phyloP scores from a whole-genome alignment of 2,329 filamentous ascomycete species.

The Clarireedia paspali region DNA sequence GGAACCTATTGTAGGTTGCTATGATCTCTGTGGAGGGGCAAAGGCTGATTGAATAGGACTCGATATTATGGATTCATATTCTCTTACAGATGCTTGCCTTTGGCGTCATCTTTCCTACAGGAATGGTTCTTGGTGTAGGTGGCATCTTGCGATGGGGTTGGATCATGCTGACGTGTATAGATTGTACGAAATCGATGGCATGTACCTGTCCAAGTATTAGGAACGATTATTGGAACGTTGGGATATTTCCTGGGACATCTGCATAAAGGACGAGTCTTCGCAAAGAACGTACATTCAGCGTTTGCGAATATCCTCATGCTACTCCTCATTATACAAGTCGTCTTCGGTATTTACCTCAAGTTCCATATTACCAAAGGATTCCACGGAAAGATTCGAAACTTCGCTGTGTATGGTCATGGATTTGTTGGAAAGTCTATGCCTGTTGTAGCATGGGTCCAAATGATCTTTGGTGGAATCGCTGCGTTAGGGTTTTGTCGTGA shows the following conservation, averaged over 20 bases:
- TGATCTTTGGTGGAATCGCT: constrained; percentile 93
- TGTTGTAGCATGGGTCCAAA: constrained; percentile 81
- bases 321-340: constrained; percentile 67
- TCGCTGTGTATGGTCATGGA: constrained; percentile 67
- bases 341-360: constrained; percentile 78
- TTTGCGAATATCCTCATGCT: constrained; percentile 80
- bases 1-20: constrained; percentile 59
- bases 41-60: constrained; percentile 50
- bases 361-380: constrained; percentile 82
- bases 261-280: constrained; percentile 84
- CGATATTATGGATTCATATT: constrained; percentile 89
- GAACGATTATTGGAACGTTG: constrained; percentile 66
- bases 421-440: constrained; percentile 84
- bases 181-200: constrained; percentile 90
- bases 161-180: constrained; percentile 35
- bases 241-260: constrained; percentile 89
- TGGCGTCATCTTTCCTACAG: constrained; percentile 84
- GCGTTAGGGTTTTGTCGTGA: constrained; percentile 85
- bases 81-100: constrained; percentile 80
- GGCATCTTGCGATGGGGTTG: background rate
- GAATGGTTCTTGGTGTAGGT: constrained; percentile 89
- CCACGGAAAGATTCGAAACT: constrained; percentile 66
- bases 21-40: background rate
- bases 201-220: constrained; percentile 75
- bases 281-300: constrained; percentile 68